Percentiles rank a stretch among this genome's conserved stretches.
phyloP scores from a whole-genome alignment of 495 filamentous ascomycete species.

The Mycothermus thermophilus region DNA sequence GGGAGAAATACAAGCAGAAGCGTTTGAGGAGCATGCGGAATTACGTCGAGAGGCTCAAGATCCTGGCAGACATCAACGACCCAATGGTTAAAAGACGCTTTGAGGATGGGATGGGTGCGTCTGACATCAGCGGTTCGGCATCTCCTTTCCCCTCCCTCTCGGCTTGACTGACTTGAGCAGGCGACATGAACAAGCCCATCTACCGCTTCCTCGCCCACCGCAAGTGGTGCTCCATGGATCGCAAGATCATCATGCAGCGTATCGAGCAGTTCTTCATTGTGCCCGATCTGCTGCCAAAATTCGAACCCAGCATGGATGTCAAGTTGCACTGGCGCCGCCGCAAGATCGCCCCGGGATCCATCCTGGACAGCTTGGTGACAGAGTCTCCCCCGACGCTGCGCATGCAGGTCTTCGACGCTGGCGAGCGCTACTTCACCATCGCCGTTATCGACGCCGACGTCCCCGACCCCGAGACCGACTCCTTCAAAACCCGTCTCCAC shows the following conservation, averaged over 20 bases:
- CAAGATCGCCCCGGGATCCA: conserved; percentile 58
- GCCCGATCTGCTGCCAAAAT: conserved; percentile 79
- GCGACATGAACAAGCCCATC: conserved; percentile 91
- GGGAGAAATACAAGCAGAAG: conserved; percentile 47
- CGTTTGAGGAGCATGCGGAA: conserved; percentile 55
- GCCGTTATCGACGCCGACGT: conserved; percentile 86
- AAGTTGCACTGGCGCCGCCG: conserved; percentile 59
- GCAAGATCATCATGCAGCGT: conserved; percentile 71
- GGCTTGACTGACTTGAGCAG: conserved; percentile 30
- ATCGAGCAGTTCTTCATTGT: conserved; percentile 78
- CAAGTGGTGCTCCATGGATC: conserved; percentile 63
- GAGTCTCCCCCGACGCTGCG: conserved; percentile 57
- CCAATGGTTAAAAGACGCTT: conserved; percentile 87
- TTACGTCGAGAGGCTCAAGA: conserved; percentile 68
- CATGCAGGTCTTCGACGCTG: conserved; percentile 71
- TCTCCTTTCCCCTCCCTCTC: neutral
- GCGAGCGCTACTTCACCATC: conserved; percentile 67
- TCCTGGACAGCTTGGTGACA: conserved; percentile 56
- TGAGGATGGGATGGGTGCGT: conserved; percentile 77
- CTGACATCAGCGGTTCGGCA: neutral
- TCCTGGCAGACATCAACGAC: conserved; percentile 90
- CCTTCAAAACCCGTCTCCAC: conserved; percentile 68
- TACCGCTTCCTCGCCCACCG: conserved; percentile 80
- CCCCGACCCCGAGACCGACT: conserved; percentile 61
- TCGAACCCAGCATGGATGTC: conserved; percentile 68